phyloP scores from a whole-genome alignment of 2,329 filamentous ascomycete genomes.

The Chaetomium olivaceum region DNA sequence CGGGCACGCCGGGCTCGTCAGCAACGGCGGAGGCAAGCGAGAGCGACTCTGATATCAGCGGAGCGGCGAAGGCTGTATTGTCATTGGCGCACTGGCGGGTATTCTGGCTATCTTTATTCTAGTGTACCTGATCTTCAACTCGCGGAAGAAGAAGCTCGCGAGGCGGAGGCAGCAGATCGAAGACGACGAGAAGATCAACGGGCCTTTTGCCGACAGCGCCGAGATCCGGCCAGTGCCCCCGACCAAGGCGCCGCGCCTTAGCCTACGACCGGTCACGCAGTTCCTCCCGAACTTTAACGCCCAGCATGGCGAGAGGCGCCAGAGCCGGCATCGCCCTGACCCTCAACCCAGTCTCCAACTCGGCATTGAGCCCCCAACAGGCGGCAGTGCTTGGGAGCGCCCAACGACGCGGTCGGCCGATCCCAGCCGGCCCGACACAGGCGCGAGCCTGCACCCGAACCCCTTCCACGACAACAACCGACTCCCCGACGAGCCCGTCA shows the following conservation, averaged over 20 bases:
- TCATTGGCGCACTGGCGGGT: constrained; percentile 74
- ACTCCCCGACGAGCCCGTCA: constrained; percentile 41
- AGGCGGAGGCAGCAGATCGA: constrained; percentile 47
- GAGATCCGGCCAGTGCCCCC: constrained; percentile 41
- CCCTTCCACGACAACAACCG: constrained; percentile 68
- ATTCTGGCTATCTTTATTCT: constrained; percentile 67
- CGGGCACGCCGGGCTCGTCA: constrained; percentile 22
- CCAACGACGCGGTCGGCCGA: constrained; percentile 36
- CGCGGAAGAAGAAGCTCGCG: constrained; percentile 67
- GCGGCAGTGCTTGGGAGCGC: constrained; percentile 50
- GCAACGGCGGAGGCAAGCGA: constrained; percentile 27
- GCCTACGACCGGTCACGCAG: constrained; percentile 79
- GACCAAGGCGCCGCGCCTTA: constrained; percentile 73
- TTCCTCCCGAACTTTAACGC: constrained; percentile 68
- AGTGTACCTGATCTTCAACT: constrained; percentile 70
- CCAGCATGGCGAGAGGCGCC: constrained; percentile 47
- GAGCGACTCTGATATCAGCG: constrained; percentile 37
- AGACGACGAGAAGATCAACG: constrained; percentile 66
- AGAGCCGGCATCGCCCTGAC: constrained; percentile 51
- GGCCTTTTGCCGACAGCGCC: constrained; percentile 41
- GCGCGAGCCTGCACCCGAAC: constrained; percentile 52
- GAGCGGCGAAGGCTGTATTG: constrained; percentile 71
- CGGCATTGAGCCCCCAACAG: constrained; percentile 35
- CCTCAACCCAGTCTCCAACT: constrained; percentile 34
- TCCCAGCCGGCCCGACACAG: constrained; percentile 37